Evolutionary conservation across 1,284 basidiomycete species (phyloP).

Genomic region (Marasmius fiardii): DNA sequence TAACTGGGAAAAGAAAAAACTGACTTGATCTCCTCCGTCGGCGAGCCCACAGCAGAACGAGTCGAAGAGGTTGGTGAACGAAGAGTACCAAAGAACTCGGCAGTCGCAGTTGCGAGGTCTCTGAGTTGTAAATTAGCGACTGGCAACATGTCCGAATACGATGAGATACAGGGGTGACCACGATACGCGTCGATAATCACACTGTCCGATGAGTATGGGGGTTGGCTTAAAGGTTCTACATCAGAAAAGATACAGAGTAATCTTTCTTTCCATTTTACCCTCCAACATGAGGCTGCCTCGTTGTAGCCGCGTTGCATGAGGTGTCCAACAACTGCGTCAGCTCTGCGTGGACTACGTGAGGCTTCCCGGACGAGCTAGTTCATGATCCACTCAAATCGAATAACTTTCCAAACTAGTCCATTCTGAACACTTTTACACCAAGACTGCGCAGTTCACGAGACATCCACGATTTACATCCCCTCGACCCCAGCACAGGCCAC

Average conservation of each 20-base stretch:
- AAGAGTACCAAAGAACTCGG: conserved; percentile 52
- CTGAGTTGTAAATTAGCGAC: conserved; percentile 52
- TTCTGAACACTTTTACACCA: no score
- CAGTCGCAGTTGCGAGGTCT: conserved; percentile 53
- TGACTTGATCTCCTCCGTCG: conserved; percentile 17
- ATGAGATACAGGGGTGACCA: conserved; percentile 32
- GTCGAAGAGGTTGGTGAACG: conserved; percentile 32
- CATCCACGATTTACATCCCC: neutral
- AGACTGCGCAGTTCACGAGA: neutral
- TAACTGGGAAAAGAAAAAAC: conserved; percentile 27
- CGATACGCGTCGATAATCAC: conserved; percentile 31
- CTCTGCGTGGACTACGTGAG: conserved; percentile 1
- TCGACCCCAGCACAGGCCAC: neutral
- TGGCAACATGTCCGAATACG: conserved; percentile 38
- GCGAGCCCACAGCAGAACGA: conserved; percentile 14
- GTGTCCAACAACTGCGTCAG: neutral
- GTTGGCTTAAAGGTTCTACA: neutral
- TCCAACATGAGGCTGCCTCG: conserved; percentile 16
- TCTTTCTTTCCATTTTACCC: neutral
- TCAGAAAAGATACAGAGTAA: conserved; percentile 8
- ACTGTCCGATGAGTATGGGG: conserved; percentile 8
- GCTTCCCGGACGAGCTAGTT: neutral
- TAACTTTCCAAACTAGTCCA: neutral
- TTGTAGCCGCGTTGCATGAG: conserved; percentile 14
- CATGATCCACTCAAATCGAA: neutral